Conservation (phyloP, 2,329 filamentous ascomycete species). For the Trichoderma afroharzianum region DNA sequence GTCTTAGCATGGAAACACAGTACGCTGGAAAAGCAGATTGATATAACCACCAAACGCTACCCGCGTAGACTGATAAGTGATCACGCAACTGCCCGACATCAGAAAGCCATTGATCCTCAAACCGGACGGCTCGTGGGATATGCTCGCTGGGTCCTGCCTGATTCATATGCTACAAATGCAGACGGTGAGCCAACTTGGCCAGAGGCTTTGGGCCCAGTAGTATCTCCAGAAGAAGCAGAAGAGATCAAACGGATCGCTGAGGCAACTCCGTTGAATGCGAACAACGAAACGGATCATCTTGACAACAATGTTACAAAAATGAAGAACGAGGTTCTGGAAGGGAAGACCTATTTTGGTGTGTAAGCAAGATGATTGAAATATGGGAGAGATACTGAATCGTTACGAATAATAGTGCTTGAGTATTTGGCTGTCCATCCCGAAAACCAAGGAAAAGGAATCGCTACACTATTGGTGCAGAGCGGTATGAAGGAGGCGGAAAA, state of each 20-base stretch:
- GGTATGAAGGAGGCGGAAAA: conserved; percentile 26
- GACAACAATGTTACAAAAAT: neutral
- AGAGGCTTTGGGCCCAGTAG: neutral
- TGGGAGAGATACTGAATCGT: neutral
- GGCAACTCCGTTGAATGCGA: conserved; percentile 18
- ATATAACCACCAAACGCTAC: neutral
- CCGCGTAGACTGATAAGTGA: conserved; percentile 19
- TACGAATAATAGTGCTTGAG: conserved; percentile 22
- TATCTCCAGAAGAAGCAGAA: conserved; percentile 11
- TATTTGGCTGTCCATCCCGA: conserved; percentile 31
- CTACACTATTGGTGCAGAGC: conserved; percentile 24
- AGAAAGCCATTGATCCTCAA: conserved; percentile 24
- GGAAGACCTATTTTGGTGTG: neutral
- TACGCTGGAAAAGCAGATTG: conserved; percentile 1
- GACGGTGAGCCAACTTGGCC: conserved; percentile 15
- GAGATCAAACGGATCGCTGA: conserved; percentile 12
- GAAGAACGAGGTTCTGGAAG: neutral
- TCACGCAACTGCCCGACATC: conserved; percentile 21
- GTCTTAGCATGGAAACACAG: neutral
- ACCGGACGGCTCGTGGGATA: conserved; percentile 25
- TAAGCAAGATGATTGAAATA: neutral
- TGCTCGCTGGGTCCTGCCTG: conserved; percentile 24
- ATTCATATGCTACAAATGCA: neutral
- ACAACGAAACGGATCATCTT: conserved; percentile 3
- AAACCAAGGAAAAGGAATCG: conserved; percentile 27